Base-by-base conservation (phyloP, 2,329 filamentous ascomycete species). In the Onygenales sp. region DNA sequence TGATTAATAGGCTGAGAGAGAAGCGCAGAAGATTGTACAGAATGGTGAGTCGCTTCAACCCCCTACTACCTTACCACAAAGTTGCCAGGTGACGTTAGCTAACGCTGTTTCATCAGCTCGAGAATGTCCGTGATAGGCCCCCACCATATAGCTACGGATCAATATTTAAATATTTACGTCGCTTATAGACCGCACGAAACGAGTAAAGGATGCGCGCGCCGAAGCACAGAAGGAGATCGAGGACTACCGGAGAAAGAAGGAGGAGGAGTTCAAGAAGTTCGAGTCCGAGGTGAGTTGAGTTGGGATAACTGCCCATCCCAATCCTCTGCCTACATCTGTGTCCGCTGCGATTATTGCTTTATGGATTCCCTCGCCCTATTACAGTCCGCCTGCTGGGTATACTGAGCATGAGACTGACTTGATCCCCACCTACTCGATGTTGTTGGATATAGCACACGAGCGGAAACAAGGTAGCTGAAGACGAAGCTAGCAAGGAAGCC, bases 181-280 rank as follows among this genome's bases (percentile, higher is more conserved):
- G 39, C 7, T 40, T 46, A 57, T 62, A 90, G 87, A 90, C 80
- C 90, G 93, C 68, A 96, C 93, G 58, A 96, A 96, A 80, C 85
- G 90, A 69, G 89, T 98, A 74, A 95, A 89, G 75, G 93, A 97
- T 76, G 93, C 93, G 59, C 88, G 92, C 68, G 84, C 88, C 67
- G 93, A 98, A 74, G 93, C 93, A 58, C 94, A 96, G 76, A 95
- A 95, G 75, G 92, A 98, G 72, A 95, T 98, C 66, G 88, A 95
- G 61, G 86, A 89, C 53, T 97, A 98, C 78, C 84, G 85, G 70
- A 82, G 85, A 65, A 75, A 85, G 64, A 98, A 96, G 77, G 93
- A 98, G 67, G 81, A 87, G 37, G 92, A 97, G 73, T 97, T 90
- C 77, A 92, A 93, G 79, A 86, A 87, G 69, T 97, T 95, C 65